A percentile compares a stretch with the other conserved stretches of the same genome.
These are phyloP conservation scores for Linanthus parryae DNA, from an alignment of 148 eudicot genomes.

Conservation along the genomic window DNA sequence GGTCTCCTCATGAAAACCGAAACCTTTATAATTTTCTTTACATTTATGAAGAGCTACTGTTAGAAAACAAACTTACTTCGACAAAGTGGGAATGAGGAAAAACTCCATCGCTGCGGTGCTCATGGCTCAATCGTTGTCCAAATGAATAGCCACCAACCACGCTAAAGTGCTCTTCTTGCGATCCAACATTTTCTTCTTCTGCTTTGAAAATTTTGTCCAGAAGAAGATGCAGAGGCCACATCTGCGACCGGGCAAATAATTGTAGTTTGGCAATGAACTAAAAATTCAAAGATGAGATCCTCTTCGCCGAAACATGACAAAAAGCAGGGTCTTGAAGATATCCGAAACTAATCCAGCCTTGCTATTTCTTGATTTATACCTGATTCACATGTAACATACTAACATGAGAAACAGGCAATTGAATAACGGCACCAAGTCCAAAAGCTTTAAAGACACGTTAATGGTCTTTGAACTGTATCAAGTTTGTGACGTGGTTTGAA, in stretches of 20 bases:
- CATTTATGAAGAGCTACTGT: slow-evolving; percentile 7
- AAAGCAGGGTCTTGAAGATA: not conserved
- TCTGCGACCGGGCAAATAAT: slow-evolving; percentile 17
- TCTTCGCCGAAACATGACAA: not conserved
- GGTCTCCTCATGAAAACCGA: not conserved
- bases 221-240: slow-evolving; percentile 73
- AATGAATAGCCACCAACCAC: slow-evolving; percentile 30
- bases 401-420: too few relatives aligned
- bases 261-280: slow-evolving; percentile 1
- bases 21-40: not conserved
- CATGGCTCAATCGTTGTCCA: slow-evolving; percentile 22
- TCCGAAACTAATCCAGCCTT: not conserved
- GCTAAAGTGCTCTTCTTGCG: slow-evolving; percentile 26
- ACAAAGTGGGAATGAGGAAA: slow-evolving; percentile 42
- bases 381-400: too few relatives aligned
- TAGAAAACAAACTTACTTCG: slow-evolving; percentile 39
- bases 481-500: too few relatives aligned
- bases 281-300: slow-evolving; percentile 1
- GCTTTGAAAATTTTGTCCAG: slow-evolving; percentile 57
- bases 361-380: slow-evolving; percentile 5
- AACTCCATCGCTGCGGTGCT: slow-evolving; percentile 21
- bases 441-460: too few relatives aligned
- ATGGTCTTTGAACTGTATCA: too few relatives aligned
- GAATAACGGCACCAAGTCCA: too few relatives aligned
- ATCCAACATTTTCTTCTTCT: slow-evolving; percentile 40